Evolutionary conservation across 352 stramenopile species (phyloP), one percentile per base, ranked within the genome.

Genomic region (Globisporangium mamillatum): DNA sequence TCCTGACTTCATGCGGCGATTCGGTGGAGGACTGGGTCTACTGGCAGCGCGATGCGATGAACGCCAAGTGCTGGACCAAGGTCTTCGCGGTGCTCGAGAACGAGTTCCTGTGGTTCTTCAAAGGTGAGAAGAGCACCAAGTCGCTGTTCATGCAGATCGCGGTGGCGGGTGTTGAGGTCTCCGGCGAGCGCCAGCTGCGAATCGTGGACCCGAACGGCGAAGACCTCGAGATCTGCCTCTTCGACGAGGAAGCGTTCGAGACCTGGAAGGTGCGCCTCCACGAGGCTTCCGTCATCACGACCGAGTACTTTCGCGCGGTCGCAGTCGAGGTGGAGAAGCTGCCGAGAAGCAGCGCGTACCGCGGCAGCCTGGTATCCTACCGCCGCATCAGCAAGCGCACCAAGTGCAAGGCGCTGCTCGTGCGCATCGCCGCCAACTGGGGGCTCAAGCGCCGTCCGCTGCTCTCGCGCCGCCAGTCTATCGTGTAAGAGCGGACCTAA

Each of bases 51-150:
- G 86, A 94, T 62, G 80, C 78, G 27, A 75, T 60, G 65, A 86
- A 92, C 57, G 69, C 71, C 27, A 73, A 81, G 66, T 91, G 86
- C 79, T 94, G 86, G 86, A 94, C 84, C 61, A 92, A 91, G 63
- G 84, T 94, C 25, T 94, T 88, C 70, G 84, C 72, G 50, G 84
- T 92, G 64, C 74, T 92, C 14, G 80, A 94, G 73, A 84, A 89
- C 67, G 86, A 94, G 68, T 92, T 94, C 67, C 67, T 94, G 60
- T 90, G 85, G 78, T 79, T 94, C 32, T 92, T 92, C 66, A 89
- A 90, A 67, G 76, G 79, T 46, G 84, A 81, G 27, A 88, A 90
- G 67, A 73, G 72, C 36, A 71, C 73, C 53, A 70, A 75, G 61
- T 84, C 78, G 44, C 76, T 92, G 60, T 82, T 94, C 38, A 71